Conservation (phyloP, 495 filamentous ascomycete species). For the Podospora sp. region DNA sequence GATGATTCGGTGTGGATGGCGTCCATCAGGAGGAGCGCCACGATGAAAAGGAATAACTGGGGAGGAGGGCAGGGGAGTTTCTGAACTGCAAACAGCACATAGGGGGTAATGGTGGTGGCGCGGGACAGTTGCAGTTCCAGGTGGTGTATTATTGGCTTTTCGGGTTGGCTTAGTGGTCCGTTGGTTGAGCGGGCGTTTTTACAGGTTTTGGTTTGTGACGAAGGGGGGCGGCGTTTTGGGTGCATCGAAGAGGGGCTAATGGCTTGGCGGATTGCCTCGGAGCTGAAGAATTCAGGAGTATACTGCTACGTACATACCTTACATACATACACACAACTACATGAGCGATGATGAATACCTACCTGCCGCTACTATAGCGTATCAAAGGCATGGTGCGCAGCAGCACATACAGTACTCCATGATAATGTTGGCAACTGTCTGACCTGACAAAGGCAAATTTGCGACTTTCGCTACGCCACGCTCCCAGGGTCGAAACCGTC, state of each 20-base stretch:
- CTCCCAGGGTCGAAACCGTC: no score
- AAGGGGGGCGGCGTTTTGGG: neutral
- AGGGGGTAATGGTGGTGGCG: neutral
- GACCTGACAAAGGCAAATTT: no score
- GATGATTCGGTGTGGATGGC: conserved; percentile 89
- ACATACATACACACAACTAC: no score
- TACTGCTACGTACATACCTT: no score
- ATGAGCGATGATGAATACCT: neutral
- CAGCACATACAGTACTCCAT: no score
- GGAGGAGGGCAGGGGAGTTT: conserved; percentile 22
- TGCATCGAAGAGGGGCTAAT: neutral
- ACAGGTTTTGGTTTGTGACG: neutral
- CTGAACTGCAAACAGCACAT: neutral
- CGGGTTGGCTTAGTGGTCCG: neutral
- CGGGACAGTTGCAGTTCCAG: neutral
- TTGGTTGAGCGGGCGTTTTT: neutral
- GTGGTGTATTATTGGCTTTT: neutral
- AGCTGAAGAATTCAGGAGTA: neutral
- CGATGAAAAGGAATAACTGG: conserved; percentile 52
- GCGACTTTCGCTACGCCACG: no score
- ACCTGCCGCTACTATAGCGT: no score
- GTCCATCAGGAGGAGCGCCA: conserved; percentile 87
- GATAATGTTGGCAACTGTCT: no score
- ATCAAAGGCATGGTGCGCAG: no score
- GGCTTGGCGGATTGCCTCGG: neutral